Conservation (phyloP, 1,284 basidiomycete species). For the Tylopilus sp. region DNA sequence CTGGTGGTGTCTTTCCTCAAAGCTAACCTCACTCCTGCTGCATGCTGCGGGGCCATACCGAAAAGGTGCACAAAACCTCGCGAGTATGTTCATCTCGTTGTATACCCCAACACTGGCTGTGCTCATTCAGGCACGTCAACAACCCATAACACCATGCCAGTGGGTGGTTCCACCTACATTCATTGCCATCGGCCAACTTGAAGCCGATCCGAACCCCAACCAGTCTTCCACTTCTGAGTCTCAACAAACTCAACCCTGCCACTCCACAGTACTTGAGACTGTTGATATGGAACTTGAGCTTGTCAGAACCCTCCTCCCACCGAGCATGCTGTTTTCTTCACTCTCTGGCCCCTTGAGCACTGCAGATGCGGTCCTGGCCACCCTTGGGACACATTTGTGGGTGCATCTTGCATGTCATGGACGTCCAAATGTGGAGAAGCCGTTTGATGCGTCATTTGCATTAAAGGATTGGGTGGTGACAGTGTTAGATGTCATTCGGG, state of each 20-base stretch:
- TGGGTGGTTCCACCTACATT: constrained; percentile 16
- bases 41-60: constrained; percentile 51
- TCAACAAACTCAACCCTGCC: not conserved
- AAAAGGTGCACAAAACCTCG: constrained; percentile 32
- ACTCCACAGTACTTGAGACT: constrained; percentile 14
- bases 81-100: constrained; percentile 48
- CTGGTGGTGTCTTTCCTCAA: constrained; percentile 58
- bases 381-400: constrained; percentile 35
- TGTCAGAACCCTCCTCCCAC: constrained; percentile 26
- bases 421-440: constrained; percentile 20
- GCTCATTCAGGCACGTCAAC: constrained; percentile 38
- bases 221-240: constrained; percentile 6
- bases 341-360: constrained; percentile 25
- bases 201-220: constrained; percentile 5
- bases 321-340: constrained; percentile 13
- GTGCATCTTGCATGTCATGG: constrained; percentile 45
- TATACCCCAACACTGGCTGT: constrained; percentile 50
- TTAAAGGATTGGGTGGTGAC: constrained; percentile 38
- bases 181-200: constrained; percentile 41
- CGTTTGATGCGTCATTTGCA: constrained; percentile 44
- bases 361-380: constrained; percentile 16
- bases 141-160: constrained; percentile 2
- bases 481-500: constrained; percentile 42
- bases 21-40: constrained; percentile 49
- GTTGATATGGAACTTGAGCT: constrained; percentile 31